These are phyloP conservation scores for Nicotiana tomentosiformis DNA, from an alignment of 257 asterid genomes.

Conservation along the genomic window DNA sequence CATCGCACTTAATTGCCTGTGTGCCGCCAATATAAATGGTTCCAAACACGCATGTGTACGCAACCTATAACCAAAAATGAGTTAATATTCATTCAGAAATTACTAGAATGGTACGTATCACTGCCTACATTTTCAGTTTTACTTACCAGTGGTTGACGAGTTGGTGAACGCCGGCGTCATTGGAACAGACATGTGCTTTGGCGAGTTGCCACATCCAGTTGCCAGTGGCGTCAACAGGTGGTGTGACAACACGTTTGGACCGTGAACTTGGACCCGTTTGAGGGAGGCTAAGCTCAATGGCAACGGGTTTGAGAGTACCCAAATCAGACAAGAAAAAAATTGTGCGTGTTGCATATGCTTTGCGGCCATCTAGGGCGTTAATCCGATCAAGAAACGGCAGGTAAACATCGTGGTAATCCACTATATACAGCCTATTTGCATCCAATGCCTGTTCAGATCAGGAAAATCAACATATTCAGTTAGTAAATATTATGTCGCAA, in stretches of 20 bases:
- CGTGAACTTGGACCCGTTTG: slow-evolving; percentile 34
- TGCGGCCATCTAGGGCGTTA: slow-evolving; percentile 84
- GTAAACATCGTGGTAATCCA: slow-evolving; percentile 85
- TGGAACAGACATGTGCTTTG: slow-evolving; percentile 88
- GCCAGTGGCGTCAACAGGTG: slow-evolving; percentile 66
- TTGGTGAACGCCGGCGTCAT: slow-evolving; percentile 99
- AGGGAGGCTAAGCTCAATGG: slow-evolving; percentile 89
- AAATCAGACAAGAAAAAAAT: slow-evolving; percentile 58
- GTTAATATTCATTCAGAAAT: background rate
- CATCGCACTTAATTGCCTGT: slow-evolving; percentile 91
- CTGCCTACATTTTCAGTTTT: background rate
- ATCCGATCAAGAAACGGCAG: slow-evolving; percentile 72
- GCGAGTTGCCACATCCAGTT: slow-evolving; percentile 90
- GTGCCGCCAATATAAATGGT: slow-evolving; percentile 90
- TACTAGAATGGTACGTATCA: background rate
- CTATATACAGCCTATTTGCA: slow-evolving; percentile 53
- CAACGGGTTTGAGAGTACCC: slow-evolving; percentile 82
- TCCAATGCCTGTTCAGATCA: slow-evolving; percentile 61
- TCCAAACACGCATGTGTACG: slow-evolving; percentile 87
- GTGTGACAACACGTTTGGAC: slow-evolving; percentile 68
- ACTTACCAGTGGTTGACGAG: slow-evolving; percentile 92
- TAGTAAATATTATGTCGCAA: background rate
- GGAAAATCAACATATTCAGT: background rate
- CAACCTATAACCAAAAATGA: slow-evolving; percentile 39
- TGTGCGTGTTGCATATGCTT: slow-evolving; percentile 85